Base-by-base conservation (phyloP, 2,329 filamentous ascomycete genomes). In the Aureobasidium vineae region DNA sequence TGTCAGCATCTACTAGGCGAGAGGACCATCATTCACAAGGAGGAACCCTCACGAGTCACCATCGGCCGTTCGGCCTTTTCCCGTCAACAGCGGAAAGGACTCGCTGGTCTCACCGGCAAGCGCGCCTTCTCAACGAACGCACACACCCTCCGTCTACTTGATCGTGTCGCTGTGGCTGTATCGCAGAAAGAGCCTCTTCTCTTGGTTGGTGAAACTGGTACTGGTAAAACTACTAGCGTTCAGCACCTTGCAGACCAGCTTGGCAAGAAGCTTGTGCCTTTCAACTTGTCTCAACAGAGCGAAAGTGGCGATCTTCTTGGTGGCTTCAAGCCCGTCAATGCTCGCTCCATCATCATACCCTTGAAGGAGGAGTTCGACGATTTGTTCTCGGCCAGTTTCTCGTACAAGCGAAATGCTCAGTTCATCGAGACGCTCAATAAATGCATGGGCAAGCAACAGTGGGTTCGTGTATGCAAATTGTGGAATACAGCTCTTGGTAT, bases 151-250 rank as follows among this genome's bases (percentile, higher is more conserved):
- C 86, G 89, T 69, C 82, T 97, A 15, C 85, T 99, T 60, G 96
- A 99, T 75, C 91, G 96, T 75, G 90, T 98, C 65, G 88, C 91
- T 1, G 88, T 91, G 43, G 90, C 92, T 1, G 86, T 97, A 6
- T 88, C 90, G 69, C 86, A 92, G 72, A 85, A 86, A n/a, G 95
- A 99, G 73, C 92, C 96, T 4, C 86, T 97, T 1, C 80, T 99
- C 21, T 86, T 99, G 33, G 95, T 99, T n/a, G 95, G 95, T 74
- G 95, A 99, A 80, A 99, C 95, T 8, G 95, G 95, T 81, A 97
- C 97, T 60, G 95, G 95, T 72, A 99, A 99, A 79, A 99, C 95
- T 0, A 97, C 95, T 0, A 90, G 95, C 31, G 89, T 99, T 16
- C 95, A 99, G 76, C 92, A 97, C 74, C 82, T 99, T 66, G 92